phyloP scores from a whole-genome alignment of 2,329 filamentous ascomycete genomes.

The Monilinia aucupariae region DNA sequence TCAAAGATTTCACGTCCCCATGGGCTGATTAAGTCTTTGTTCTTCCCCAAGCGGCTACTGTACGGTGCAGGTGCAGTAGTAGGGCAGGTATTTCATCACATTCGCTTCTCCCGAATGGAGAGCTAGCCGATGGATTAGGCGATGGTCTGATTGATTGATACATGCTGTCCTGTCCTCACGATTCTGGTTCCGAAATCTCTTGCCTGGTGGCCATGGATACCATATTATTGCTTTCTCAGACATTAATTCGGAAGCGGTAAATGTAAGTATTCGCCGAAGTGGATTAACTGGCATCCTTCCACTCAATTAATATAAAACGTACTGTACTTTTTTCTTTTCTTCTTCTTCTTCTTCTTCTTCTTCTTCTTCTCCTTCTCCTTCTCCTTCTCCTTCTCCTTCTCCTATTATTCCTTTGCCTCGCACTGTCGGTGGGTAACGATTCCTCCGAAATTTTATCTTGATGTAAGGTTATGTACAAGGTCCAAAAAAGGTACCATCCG shows the following conservation, averaged over 20 bases:
- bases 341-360: neutral
- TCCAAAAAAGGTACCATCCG: slow-evolving; percentile 1
- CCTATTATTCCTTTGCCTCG: neutral
- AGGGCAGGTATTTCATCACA: neutral
- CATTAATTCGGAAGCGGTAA: neutral
- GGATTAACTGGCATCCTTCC: neutral
- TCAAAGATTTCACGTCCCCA: neutral
- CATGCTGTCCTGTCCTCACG: neutral
- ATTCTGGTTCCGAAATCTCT: neutral
- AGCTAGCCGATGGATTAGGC: slow-evolving; percentile 2
- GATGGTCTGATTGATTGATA: neutral
- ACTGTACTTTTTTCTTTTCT: neutral
- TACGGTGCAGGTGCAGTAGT: too few relatives aligned
- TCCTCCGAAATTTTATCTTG: slow-evolving; percentile 2
- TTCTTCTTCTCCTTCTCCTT: too few relatives aligned
- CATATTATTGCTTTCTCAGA: neutral
- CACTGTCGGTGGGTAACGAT: neutral
- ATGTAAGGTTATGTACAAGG: slow-evolving; percentile 1
- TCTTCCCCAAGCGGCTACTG: neutral
- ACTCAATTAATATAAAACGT: neutral
- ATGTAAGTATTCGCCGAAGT: neutral
- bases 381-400: too few relatives aligned
- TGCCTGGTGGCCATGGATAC: neutral
- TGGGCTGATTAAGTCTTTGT: neutral
- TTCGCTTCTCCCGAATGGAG: neutral